Evolutionary conservation across 2,329 filamentous ascomycete species (phyloP), one percentile per base, ranked within the genome.

Genomic region (Penicillium sp.): DNA sequence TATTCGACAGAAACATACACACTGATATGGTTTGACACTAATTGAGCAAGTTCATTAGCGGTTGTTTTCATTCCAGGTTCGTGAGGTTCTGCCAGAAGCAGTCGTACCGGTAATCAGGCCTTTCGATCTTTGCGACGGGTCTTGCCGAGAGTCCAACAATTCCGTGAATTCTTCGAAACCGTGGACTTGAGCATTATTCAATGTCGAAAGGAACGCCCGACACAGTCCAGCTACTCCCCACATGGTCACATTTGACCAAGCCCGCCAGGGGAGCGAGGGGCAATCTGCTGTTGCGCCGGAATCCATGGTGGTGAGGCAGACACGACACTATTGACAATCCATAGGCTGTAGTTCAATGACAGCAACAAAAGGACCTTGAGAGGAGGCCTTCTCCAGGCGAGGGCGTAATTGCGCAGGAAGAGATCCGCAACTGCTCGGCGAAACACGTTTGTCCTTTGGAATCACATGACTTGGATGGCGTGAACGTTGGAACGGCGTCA

Each of bases 21-120:
- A 62, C 84, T 88, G 50, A 87, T 77, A 69, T 94, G 87, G 64
- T 93, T 94, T 32, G 84, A 90, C 23, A 92, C 87, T 88, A 53
- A n/a, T 32, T 8, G 22, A 6, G 16, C 4, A 8, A n/a, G 14
- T 11, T 3, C 4, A 20, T 45, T 33, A 50, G 42, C 35, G 32
- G 35, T 16, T 29, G 31, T 8, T 10, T 27, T 25, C 11, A 32
- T 35, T 4, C 13, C 25, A 14, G 11, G n/a, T 11, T 30, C 10
- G 15, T 16, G 9, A 29, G 9, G 20, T 11, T 20, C 15, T 26
- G 27, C 17, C 11, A 13, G n/a, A 32, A 36, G 43, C 69, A 22
- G 5, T 22, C 18, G 5, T 22, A 87, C 84, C 85, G 48, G 90
- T 96, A 44, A 96, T 73, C 44, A 96, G 73, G 12, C 90, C 92